phyloP scores from a whole-genome alignment of 164 flowering plant genomes.

The Stephania cephalantha region DNA sequence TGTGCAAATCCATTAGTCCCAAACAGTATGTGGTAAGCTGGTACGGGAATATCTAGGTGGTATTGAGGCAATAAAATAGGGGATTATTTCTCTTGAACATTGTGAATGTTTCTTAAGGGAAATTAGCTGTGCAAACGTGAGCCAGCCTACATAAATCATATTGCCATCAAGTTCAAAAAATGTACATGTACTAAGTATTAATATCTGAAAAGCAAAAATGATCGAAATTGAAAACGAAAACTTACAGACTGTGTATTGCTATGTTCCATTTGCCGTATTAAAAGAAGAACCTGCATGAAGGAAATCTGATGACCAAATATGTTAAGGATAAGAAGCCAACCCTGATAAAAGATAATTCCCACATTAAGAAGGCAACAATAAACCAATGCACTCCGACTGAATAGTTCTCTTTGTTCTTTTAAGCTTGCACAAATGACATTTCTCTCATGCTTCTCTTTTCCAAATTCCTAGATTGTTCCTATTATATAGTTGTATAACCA shows the following conservation, averaged over 20 bases:
- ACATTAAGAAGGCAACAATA: not conserved
- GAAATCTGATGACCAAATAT: conserved; percentile 47
- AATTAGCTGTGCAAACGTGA: not conserved
- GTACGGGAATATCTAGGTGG: not conserved
- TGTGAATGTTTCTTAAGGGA: not conserved
- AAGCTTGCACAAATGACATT: not conserved
- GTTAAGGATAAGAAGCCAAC: conserved; percentile 40
- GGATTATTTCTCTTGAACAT: not conserved
- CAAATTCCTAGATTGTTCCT: not conserved
- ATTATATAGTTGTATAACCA: not conserved
- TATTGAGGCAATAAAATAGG: not conserved
- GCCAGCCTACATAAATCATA: not conserved
- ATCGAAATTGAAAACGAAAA: not conserved
- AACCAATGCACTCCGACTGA: not conserved
- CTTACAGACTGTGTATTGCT: conserved; percentile 97
- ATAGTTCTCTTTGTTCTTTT: not conserved
- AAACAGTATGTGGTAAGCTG: not conserved
- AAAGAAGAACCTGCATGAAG: conserved; percentile 87
- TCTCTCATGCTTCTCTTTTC: not conserved
- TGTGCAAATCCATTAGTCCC: not conserved
- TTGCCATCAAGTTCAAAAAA: not conserved
- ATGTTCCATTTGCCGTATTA: conserved; percentile 97
- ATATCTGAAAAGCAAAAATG: not conserved
- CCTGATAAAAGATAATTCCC: conserved; percentile 11
- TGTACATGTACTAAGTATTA: not conserved